Conservation (phyloP, 1,284 basidiomycete species). For the Mycocalia duriaeana region DNA sequence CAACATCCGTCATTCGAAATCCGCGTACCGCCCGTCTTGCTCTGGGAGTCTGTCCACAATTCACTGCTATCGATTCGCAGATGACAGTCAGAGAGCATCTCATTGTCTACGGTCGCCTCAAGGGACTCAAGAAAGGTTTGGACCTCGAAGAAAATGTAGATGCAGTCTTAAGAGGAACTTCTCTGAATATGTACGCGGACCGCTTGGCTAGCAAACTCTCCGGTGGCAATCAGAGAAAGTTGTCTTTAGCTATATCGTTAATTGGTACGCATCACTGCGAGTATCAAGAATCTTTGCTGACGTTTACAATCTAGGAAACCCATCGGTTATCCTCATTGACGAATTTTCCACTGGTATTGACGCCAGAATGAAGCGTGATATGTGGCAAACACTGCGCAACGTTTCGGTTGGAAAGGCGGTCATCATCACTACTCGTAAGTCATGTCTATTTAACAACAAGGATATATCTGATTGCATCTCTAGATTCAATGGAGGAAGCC, state of each 20-base stretch:
- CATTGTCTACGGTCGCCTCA: conserved; percentile 58
- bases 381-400: conserved; percentile 70
- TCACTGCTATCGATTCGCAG: conserved; percentile 76
- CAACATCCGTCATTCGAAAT: conserved; percentile 55
- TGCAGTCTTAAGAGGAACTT: conserved; percentile 55
- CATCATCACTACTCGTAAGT: conserved; percentile 65
- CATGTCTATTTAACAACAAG: background rate
- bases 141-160: conserved; percentile 54
- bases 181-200: conserved; percentile 58
- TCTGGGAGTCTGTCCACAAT: conserved; percentile 79
- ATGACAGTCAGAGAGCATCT: conserved; percentile 77
- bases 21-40: conserved; percentile 58
- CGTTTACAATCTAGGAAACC: conserved; percentile 59
- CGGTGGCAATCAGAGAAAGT: conserved; percentile 78
- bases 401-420: conserved; percentile 63
- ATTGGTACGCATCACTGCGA: conserved; percentile 64
- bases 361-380: conserved; percentile 78
- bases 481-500: conserved; percentile 83
- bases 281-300: no score
- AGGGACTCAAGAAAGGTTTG: conserved; percentile 51
- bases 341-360: conserved; percentile 83
- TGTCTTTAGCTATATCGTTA: conserved; percentile 73
- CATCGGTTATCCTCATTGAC: conserved; percentile 74
- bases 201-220: conserved; percentile 69
- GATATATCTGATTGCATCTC: conserved; percentile 1